phyloP scores from a whole-genome alignment of 345 rosid species.

The Corchorus capsularis region DNA sequence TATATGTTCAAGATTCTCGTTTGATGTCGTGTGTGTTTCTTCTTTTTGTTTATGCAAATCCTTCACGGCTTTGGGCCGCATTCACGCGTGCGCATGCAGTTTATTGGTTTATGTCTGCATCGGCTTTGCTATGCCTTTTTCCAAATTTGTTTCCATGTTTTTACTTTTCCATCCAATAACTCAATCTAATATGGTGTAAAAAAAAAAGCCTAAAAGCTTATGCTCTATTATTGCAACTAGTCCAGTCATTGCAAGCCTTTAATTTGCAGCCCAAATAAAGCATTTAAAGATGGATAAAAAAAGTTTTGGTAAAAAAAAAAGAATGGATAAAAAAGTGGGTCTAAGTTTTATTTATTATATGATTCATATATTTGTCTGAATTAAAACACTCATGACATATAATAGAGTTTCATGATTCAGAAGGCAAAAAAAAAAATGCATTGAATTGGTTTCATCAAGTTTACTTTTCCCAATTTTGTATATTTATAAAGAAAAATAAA shows the following conservation, averaged over 20 bases:
- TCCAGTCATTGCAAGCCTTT: neutral
- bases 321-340: no score
- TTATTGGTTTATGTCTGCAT: neutral
- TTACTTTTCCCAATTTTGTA: neutral
- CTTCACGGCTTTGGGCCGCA: neutral
- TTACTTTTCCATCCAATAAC: neutral
- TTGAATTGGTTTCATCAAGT: neutral
- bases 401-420: neutral
- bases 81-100: conserved; percentile 22
- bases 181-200: neutral
- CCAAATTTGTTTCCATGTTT: neutral
- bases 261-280: neutral
- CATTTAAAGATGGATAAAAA: no score
- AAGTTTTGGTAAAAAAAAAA: no score
- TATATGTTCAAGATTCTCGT: no score
- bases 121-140: neutral
- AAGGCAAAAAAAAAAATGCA: neutral
- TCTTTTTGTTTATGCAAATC: neutral
- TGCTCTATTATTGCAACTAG: neutral
- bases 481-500: neutral
- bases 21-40: neutral
- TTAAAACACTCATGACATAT: neutral
- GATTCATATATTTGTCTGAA: neutral
- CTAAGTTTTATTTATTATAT: no score
- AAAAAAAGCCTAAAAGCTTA: neutral